Evolutionary conservation across 2,329 filamentous ascomycete genomes (phyloP), one percentile per base, ranked within the genome.

Genomic region (Lecanicillium sp.): DNA sequence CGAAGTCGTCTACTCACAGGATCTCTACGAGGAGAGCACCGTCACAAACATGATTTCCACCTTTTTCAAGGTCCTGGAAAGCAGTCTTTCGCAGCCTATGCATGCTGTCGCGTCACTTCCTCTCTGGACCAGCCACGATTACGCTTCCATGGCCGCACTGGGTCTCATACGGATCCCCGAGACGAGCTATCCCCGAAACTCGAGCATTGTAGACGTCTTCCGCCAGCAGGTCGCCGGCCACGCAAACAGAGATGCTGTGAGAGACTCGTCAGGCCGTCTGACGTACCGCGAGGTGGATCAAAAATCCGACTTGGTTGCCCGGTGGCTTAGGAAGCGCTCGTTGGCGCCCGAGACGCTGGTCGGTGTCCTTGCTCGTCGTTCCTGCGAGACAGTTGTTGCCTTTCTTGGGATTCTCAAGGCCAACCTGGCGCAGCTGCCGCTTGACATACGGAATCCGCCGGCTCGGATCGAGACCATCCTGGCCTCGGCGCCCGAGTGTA

Each of bases 351-450:
- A 59, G 24, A 52, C 55, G 0, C 24, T 60, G 4, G 51, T 61
- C 1, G 55, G 51, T 0, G 55, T 58, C 0, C 17, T 54, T 0
- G 46, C 54, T 1, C 48, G 45, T 4, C 48, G 59, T 0, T 59
- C 57, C 0, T 62, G 60, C 11, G 23, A 56, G 21, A 54, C 58
- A 0, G 43, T 60, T 8, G 43, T 53, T 1, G 54, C 57, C 0
- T 54, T 60, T n/a, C 12, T 58, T 0, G 59, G 55, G 4, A 53
- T 59, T 2, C 40, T 61, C 1, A 60, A 60, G 10, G 53, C 59
- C 0, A 56, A 53, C 15, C 4, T 57, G n/a, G 57, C 58, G 0
- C 60, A 61, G 10, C 38, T 60, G 1, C 59, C 59, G 0, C 45
- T 60, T 0, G 58, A 60, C 10, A 47, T 54, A 5, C 54, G 48